Base-by-base conservation (phyloP, 441 rosid species). In the Adansonia gregorii region DNA sequence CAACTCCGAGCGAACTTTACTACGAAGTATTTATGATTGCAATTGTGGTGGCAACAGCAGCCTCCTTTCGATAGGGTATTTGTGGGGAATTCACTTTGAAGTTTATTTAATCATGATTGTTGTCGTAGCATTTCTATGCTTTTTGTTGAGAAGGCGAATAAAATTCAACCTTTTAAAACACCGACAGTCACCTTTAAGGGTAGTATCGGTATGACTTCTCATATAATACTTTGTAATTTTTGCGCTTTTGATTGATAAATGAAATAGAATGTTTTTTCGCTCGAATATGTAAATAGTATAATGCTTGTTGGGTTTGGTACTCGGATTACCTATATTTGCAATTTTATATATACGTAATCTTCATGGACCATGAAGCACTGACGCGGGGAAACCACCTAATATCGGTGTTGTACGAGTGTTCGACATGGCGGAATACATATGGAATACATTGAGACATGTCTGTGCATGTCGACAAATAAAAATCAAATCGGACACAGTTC, bases 131-230 rank as follows among this genome's bases (percentile, higher is more conserved):
- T 87, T 94, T 79, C 80, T 91, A 49, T 86, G 86, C 85, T 72
- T 87, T 75, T 52, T 91, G 49, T 82, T 90, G 72, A 88, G 86
- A 81, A 84, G 86, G 78, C 88, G 90, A 84, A 82, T 79, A 79
- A 89, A 83, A 85, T 67, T 51, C 64, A 89, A 79, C 72, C 14
- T 86, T 27, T 79, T 74, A 70, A 93, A 86, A 80, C 90, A 79
- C 27, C 84, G 87, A 84, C 93, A 82, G 74, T 48, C 82, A 20
- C 75, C 90, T 11, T 88, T 84, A 84, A 89, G 91, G 86, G 72
- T 88, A 3, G 68, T 46, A 63, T 64, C 43, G 14, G 68, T 46
- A 14, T 86, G 77, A 78, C 22, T 35, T 39, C 8, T 45, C 58
- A 5, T 15, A 31, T 58, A 45, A 11, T 24, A 24, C 27, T 52